Conservation (phyloP, 768 basidiomycete species). For the Phlebiopsis flavidoalba region DNA sequence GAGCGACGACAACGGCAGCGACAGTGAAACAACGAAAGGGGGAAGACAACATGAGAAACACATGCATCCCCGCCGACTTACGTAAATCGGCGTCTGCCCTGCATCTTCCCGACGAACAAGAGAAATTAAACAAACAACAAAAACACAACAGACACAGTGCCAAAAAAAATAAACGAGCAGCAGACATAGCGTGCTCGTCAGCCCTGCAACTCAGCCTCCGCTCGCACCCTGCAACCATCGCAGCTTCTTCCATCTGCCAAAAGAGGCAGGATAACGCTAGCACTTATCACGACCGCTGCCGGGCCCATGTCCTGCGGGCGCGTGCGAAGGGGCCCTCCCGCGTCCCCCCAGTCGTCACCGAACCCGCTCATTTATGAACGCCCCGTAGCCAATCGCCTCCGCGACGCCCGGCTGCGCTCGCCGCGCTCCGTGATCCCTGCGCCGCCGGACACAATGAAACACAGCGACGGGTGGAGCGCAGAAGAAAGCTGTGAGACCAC, state of each 20-base stretch:
- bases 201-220: slow-evolving; percentile 3
- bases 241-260: not conserved
- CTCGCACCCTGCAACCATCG: not conserved
- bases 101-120: not conserved
- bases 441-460: not conserved
- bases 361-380: slow-evolving; percentile 1
- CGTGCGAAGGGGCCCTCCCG: not conserved
- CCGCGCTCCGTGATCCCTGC: not conserved
- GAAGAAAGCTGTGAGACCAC: not conserved
- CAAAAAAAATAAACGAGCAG: not conserved
- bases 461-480: not conserved
- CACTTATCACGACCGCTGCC: not conserved
- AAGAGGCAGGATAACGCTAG: slow-evolving; percentile 8
- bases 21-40: not conserved
- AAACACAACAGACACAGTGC: not conserved
- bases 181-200: not conserved
- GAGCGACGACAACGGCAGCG: not conserved
- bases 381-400: not conserved
- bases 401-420: not conserved
- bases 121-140: not conserved
- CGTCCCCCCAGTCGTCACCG: slow-evolving; percentile 1
- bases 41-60: not conserved
- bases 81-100: not conserved
- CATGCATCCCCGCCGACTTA: not conserved
- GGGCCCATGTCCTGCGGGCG: not conserved